A percentile compares a stretch with the other conserved stretches of the same genome.
Conservation (phyloP, 306 rosid genomes). For the Glycyrrhiza uralensis region DNA sequence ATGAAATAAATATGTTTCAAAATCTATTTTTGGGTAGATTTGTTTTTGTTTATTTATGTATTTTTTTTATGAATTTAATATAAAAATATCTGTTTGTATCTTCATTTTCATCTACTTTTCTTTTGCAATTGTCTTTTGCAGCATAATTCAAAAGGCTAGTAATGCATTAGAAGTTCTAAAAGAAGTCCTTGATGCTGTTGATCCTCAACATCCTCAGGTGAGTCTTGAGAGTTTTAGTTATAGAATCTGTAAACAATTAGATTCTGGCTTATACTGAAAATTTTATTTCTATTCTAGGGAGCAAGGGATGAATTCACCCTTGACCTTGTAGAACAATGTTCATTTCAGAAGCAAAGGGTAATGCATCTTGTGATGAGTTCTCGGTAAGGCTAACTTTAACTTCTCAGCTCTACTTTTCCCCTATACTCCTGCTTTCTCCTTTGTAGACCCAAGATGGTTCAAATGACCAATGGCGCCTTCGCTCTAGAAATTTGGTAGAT, state of each 20-base stretch:
- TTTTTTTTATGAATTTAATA: background rate
- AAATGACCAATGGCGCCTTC: background rate
- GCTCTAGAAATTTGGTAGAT: conserved; percentile 9
- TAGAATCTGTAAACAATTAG: conserved; percentile 1
- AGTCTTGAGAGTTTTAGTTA: conserved; percentile 4
- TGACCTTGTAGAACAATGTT: conserved; percentile 96
- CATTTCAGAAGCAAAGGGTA: conserved; percentile 89
- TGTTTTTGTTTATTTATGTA: background rate
- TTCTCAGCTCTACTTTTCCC: conserved; percentile 11
- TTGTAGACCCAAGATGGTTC: conserved; percentile 12
- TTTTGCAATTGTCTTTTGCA: conserved; percentile 34
- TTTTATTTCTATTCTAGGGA: conserved; percentile 41
- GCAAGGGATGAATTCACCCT: conserved; percentile 94
- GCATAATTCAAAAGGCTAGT: conserved; percentile 81
- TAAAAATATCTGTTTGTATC: background rate
- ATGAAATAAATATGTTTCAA: conserved; percentile 20
- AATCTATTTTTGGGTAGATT: background rate
- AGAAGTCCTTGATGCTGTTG: conserved; percentile 90
- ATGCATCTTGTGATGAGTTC: conserved; percentile 96
- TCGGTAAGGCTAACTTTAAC: conserved; percentile 58
- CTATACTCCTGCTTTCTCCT: background rate
- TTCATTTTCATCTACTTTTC: conserved; percentile 11
- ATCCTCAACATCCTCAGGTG: conserved; percentile 77
- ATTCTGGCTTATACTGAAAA: background rate
- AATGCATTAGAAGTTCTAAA: conserved; percentile 77